Evolutionary conservation across 352 stramenopile genomes (phyloP), one percentile per base, ranked within the genome.

Genomic region (Phytophthora lateralis): DNA sequence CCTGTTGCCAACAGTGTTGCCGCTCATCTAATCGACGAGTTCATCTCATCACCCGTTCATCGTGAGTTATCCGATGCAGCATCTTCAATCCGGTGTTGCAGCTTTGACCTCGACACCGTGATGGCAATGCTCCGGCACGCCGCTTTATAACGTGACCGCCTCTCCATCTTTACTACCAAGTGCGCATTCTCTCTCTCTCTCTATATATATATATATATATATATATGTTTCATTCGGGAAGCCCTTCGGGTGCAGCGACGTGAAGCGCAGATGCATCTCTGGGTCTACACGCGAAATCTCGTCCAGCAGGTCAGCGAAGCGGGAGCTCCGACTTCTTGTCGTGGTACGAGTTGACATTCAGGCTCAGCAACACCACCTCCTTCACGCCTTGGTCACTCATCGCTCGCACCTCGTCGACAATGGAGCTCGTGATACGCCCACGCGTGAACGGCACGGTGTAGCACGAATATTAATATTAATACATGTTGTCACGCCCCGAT

Each of bases 401-500:
- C 15, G 81, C 51, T 39, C 73, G 76, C 41, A 98, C 96, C 74
- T 99, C 97, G 39, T 97, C 86, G 4, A 99, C 71, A 43, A 99
- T 98, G 52, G 87, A 98, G 15, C 75, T 56, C 20, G 99, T 83
- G 38, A 93, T 83, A 20, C 97, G 82, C 2, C 98, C 98, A 30
- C 98, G 82, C 9, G 97, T 99, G 74, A 99, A 99, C 0, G 98
- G 98, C 56, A 99, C 98, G 53, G 99, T 98, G 80, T 98, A 99
- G 82, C 99, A 99, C 15, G 89, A 98, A 77, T n/a, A n/a, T n/a
- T n/a, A n/a, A n/a, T n/a, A n/a, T n/a, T n/a, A n/a, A n/a, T 97
- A 99, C 90, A 99, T 99, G 75, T 99, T 99, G 76, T 99, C 99
- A 77, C 98, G 99, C 57, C 98, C 98, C n/a, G n/a, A n/a, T n/a